Evolutionary conservation across 352 stramenopile species (phyloP).

Genomic region (Aphanomyces euteiches): DNA sequence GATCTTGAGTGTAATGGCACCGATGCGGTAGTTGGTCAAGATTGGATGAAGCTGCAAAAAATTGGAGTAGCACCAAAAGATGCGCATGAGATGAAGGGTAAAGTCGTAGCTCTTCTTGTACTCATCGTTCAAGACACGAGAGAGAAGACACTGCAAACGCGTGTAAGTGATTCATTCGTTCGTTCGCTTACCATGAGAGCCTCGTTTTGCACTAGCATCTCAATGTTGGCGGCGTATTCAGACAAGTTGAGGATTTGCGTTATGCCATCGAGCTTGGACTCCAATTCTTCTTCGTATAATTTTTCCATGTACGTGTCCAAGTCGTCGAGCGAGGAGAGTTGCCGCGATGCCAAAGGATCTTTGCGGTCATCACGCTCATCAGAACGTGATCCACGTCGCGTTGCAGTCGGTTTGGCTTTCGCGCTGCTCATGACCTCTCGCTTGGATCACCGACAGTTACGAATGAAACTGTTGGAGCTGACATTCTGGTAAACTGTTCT

Average conservation of each 20-base stretch:
- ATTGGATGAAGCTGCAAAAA: constrained; percentile 92
- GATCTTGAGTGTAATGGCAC: constrained; percentile 91
- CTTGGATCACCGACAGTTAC: neutral
- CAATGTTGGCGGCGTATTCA: constrained; percentile 85
- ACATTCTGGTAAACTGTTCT: neutral
- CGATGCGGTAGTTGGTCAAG: constrained; percentile 91
- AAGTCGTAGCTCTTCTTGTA: constrained; percentile 94
- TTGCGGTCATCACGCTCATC: neutral
- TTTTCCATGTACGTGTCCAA: constrained; percentile 93
- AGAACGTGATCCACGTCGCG: neutral
- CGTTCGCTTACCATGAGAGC: constrained; percentile 80
- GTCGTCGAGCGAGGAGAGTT: constrained; percentile 50
- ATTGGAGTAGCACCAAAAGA: constrained; percentile 95
- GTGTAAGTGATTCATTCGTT: constrained; percentile 5
- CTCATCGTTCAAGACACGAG: constrained; percentile 91
- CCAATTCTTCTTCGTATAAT: constrained; percentile 89
- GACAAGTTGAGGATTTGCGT: constrained; percentile 91
- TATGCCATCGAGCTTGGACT: constrained; percentile 82
- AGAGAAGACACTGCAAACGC: constrained; percentile 69
- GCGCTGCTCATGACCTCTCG: constrained; percentile 1
- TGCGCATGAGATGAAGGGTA: constrained; percentile 91
- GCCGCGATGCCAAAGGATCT: neutral
- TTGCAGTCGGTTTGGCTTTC: neutral
- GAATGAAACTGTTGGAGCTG: neutral
- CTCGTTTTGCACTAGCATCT: constrained; percentile 91